Conservation (phyloP, 2,329 filamentous ascomycete species). For the Colletotrichum theobromicola region DNA sequence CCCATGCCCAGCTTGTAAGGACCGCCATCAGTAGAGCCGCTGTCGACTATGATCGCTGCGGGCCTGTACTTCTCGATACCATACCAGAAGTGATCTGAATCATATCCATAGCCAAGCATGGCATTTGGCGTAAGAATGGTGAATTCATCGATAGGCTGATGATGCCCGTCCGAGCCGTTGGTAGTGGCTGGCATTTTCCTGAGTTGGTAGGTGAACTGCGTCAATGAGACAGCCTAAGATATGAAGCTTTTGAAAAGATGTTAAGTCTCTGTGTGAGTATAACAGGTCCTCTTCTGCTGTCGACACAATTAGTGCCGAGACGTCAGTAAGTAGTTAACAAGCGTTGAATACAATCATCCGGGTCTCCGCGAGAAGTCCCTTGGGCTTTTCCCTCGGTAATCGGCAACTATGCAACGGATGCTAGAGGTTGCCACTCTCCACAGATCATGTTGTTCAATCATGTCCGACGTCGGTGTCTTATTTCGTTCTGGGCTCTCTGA, state of each 20-base stretch:
- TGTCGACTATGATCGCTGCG: slow-evolving; percentile 38
- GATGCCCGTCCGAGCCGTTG: background rate
- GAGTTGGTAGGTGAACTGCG: background rate
- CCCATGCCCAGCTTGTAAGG: slow-evolving; percentile 47
- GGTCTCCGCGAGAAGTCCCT: background rate
- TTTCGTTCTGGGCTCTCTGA: background rate
- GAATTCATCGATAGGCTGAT: background rate
- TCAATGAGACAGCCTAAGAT: background rate
- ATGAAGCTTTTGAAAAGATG: background rate
- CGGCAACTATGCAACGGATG: background rate
- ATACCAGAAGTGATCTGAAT: slow-evolving; percentile 31
- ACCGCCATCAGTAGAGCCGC: slow-evolving; percentile 39
- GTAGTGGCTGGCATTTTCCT: background rate
- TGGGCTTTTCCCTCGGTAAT: background rate
- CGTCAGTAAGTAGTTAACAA: background rate
- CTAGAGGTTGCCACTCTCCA: background rate
- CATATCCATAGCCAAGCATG: slow-evolving; percentile 55
- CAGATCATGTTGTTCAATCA: background rate
- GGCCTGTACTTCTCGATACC: slow-evolving; percentile 34
- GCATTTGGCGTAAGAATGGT: slow-evolving; percentile 48
- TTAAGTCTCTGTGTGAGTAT: background rate
- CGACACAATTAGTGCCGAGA: background rate
- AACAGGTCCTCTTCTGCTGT: background rate
- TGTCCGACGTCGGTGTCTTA: background rate
- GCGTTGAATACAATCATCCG: background rate